phyloP scores from a whole-genome alignment of 192 early-diverging fungal genomes.

The Rhizophagus sp. region DNA sequence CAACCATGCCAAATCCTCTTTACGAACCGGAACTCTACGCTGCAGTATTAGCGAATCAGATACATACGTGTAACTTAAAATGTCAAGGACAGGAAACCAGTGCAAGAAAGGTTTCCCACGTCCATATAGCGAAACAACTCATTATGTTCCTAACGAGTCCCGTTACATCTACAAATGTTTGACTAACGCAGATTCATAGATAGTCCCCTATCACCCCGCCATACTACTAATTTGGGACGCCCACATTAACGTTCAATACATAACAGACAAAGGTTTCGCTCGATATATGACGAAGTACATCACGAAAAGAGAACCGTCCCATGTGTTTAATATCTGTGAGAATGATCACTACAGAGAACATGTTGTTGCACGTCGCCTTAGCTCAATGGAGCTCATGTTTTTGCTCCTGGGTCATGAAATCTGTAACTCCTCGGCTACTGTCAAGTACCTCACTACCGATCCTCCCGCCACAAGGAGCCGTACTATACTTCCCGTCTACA shows the following conservation, averaged over 20 bases:
- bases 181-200: background rate
- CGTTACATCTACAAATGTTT: background rate
- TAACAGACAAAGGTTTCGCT: background rate
- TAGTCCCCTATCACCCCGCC: background rate
- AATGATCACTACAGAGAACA: background rate
- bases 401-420: background rate
- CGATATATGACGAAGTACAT: slow-evolving; percentile 11
- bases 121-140: too few species aligned
- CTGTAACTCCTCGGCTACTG: background rate
- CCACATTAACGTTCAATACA: background rate
- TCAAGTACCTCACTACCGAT: background rate
- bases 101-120: too few species aligned
- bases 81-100: background rate
- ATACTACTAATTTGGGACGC: background rate
- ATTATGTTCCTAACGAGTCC: too few species aligned
- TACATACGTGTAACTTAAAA: background rate
- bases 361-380: background rate
- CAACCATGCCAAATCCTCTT: background rate
- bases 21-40: background rate
- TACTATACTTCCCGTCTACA: background rate
- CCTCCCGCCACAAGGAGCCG: background rate
- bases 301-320: background rate
- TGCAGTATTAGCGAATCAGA: background rate
- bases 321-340: slow-evolving; percentile 6
- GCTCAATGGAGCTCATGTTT: background rate